Conservation (phyloP, 768 basidiomycete genomes). For the Leccinellum albellum region DNA sequence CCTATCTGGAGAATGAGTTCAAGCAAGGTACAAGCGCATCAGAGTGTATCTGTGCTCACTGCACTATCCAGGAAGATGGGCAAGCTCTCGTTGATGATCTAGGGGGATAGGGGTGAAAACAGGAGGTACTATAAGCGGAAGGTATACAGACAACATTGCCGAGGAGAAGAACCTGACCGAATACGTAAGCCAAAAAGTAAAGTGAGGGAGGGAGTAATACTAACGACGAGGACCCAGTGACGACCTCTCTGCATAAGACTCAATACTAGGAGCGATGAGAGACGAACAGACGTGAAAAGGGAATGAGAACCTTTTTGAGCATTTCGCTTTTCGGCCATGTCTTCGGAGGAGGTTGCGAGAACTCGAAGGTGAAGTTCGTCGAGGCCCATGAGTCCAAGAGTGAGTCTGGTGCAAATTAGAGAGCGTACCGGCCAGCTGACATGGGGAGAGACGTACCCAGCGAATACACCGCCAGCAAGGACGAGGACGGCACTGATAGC, state of each 20-base stretch:
- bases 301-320: slow-evolving; percentile 57
- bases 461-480: slow-evolving; percentile 85
- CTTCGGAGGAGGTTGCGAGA: slow-evolving; percentile 76
- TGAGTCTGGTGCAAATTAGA: slow-evolving; percentile 49
- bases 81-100: slow-evolving; percentile 82
- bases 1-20: slow-evolving; percentile 39
- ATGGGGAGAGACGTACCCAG: slow-evolving; percentile 51
- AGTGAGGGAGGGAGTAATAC: slow-evolving; percentile 6
- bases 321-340: slow-evolving; percentile 60
- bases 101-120: neutral
- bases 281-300: neutral
- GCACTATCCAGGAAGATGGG: slow-evolving; percentile 81
- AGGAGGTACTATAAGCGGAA: neutral
- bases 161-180: slow-evolving; percentile 70
- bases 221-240: slow-evolving; percentile 92
- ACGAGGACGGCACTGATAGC: slow-evolving; percentile 66
- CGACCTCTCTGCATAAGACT: slow-evolving; percentile 59
- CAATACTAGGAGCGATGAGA: slow-evolving; percentile 39
- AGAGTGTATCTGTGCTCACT: slow-evolving; percentile 42
- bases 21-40: slow-evolving; percentile 51
- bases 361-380: slow-evolving; percentile 90
- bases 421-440: neutral
- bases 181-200: slow-evolving; percentile 1
- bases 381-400: slow-evolving; percentile 90
- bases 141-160: slow-evolving; percentile 71